phyloP scores from a whole-genome alignment of 192 early-diverging fungal genomes.

The Paraglomus occultum region DNA sequence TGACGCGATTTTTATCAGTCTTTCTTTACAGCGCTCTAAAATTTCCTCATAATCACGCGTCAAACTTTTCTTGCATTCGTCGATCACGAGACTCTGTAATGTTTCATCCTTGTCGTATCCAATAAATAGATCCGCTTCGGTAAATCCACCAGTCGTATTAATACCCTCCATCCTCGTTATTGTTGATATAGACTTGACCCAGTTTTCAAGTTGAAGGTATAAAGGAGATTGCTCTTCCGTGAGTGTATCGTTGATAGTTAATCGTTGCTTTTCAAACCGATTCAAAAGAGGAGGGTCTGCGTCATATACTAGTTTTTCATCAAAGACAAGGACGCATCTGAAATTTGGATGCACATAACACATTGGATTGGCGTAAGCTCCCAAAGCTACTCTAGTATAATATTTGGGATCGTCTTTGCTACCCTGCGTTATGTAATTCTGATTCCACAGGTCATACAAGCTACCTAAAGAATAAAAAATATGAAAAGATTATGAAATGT shows the following conservation, averaged over 20 bases:
- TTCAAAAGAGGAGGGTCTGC: constrained; percentile 31
- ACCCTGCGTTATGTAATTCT: constrained; percentile 28
- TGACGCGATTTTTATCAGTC: constrained; percentile 17
- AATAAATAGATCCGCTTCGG: constrained; percentile 26
- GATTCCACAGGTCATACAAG: constrained; percentile 33
- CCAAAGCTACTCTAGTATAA: constrained; percentile 23
- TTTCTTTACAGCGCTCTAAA: constrained; percentile 13
- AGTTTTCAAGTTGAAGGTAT: not conserved
- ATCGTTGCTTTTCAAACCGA: constrained; percentile 27
- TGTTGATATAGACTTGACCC: constrained; percentile 8
- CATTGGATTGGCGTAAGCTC: constrained; percentile 32
- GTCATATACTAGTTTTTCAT: constrained; percentile 23
- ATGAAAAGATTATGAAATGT: not conserved
- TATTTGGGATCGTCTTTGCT: constrained; percentile 23
- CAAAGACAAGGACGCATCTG: constrained; percentile 28
- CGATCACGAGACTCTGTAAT: constrained; percentile 27
- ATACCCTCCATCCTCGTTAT: not conserved
- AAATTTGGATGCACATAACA: constrained; percentile 21
- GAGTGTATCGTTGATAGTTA: constrained; percentile 24
- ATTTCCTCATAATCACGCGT: not conserved
- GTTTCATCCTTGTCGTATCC: constrained; percentile 30
- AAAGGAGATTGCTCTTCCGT: not conserved
- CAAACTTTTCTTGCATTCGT: constrained; percentile 3
- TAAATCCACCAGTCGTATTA: not conserved
- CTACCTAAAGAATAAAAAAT: constrained; percentile 25